Percentiles rank a stretch among this genome's conserved stretches.
These are phyloP conservation scores for Xylariaceae sp. DNA, from an alignment of 2,329 filamentous ascomycete genomes.

Conservation along the genomic window DNA sequence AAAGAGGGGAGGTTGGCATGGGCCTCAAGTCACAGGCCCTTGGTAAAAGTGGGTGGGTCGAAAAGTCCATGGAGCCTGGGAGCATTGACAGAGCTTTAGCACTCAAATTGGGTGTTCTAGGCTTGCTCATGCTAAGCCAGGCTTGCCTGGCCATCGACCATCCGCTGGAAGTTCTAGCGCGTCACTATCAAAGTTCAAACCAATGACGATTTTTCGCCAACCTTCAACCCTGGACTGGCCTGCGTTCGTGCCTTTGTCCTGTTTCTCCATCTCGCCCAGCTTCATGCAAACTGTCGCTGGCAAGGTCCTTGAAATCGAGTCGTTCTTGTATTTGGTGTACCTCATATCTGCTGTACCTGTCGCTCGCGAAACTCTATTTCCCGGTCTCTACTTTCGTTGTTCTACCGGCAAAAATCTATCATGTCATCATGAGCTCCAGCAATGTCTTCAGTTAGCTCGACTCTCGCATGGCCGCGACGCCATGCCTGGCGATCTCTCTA, in stretches of 20 bases:
- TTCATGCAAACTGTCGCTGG: neutral
- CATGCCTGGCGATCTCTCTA: conserved; percentile 26
- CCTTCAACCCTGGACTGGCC: too few relatives aligned
- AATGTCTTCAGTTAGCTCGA: conserved; percentile 31
- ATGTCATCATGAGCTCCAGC: conserved; percentile 25
- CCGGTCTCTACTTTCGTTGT: conserved; percentile 8
- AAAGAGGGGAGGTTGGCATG: too few relatives aligned
- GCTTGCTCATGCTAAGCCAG: too few relatives aligned
- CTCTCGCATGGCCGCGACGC: conserved; percentile 25
- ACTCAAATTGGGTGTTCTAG: too few relatives aligned
- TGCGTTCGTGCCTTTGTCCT: neutral
- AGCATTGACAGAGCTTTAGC: neutral
- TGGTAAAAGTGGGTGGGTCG: too few relatives aligned
- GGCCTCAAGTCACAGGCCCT: too few relatives aligned
- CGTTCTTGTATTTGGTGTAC: too few relatives aligned
- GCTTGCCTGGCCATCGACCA: neutral
- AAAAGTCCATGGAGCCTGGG: too few relatives aligned
- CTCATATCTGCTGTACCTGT: too few relatives aligned
- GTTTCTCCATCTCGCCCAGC: conserved; percentile 1
- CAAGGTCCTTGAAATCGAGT: too few relatives aligned
- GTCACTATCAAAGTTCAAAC: conserved; percentile 8
- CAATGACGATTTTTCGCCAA: conserved; percentile 24
- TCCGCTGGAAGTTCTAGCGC: conserved; percentile 7
- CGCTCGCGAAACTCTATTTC: too few relatives aligned
- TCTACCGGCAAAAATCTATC: conserved; percentile 1